A percentile compares a stretch with the other conserved stretches of the same genome.
These are phyloP conservation scores for Sanghuangporus baumii DNA, from an alignment of 1,284 basidiomycete species.

Conservation along the genomic window DNA sequence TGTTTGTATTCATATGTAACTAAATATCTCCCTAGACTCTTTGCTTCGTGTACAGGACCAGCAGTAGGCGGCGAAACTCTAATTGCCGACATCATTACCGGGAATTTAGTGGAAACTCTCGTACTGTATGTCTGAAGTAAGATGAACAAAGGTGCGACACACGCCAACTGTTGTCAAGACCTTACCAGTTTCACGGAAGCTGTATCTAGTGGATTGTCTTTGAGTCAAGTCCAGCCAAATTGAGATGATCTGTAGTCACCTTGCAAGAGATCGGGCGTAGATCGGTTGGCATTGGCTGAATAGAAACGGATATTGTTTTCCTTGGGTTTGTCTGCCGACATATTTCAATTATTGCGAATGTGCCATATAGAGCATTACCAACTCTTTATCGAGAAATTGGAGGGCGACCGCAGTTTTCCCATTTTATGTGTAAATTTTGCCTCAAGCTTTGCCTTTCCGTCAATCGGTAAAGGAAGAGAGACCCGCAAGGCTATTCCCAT, in stretches of 20 bases:
- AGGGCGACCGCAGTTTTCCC: constrained; percentile 78
- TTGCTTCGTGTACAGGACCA: constrained; percentile 58
- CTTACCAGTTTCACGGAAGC: constrained; percentile 71
- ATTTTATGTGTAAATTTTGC: constrained; percentile 70
- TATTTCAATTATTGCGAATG: background rate
- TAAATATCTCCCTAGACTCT: constrained; percentile 63
- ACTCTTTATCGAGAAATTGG: constrained; percentile 91
- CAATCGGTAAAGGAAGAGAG: constrained; percentile 37
- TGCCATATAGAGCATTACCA: constrained; percentile 22
- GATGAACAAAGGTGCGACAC: constrained; percentile 15
- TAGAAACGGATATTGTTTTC: constrained; percentile 80
- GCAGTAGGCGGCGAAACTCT: constrained; percentile 67
- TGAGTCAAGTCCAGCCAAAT: background rate
- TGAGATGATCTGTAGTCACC: constrained; percentile 33
- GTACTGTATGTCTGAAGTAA: constrained; percentile 68
- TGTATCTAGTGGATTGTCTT: constrained; percentile 42
- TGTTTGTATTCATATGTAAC: constrained; percentile 67
- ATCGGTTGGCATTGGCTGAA: constrained; percentile 98
- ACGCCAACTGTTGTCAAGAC: constrained; percentile 8
- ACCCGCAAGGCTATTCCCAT: constrained; percentile 70
- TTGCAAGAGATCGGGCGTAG: constrained; percentile 81
- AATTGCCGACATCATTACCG: constrained; percentile 79
- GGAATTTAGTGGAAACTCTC: constrained; percentile 67
- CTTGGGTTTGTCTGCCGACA: constrained; percentile 74
- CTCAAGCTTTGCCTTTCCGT: constrained; percentile 40